A percentile compares a stretch with the other conserved stretches of the same genome.
These are phyloP conservation scores for Pythium insidiosum DNA, from an alignment of 352 stramenopile genomes.

Conservation along the genomic window DNA sequence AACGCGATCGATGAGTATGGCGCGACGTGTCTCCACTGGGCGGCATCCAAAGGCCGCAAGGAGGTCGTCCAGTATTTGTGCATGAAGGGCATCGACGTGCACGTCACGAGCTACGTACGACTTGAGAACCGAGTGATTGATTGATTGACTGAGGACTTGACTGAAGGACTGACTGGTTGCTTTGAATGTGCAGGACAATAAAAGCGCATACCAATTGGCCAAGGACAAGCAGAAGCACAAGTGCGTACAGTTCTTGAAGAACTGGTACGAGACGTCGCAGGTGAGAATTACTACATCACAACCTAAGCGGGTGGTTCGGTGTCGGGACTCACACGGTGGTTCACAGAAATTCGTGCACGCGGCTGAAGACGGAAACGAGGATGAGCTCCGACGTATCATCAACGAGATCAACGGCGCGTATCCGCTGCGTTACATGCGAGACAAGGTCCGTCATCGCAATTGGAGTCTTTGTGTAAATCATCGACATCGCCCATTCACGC, in stretches of 20 bases:
- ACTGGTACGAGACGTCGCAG: constrained; percentile 85
- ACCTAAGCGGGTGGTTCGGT: too few species aligned
- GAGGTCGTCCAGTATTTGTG: constrained; percentile 86
- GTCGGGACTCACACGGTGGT: too few species aligned
- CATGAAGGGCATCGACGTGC: constrained; percentile 85
- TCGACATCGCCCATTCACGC: not conserved
- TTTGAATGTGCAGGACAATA: constrained; percentile 57
- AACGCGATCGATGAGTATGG: constrained; percentile 87
- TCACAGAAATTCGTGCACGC: constrained; percentile 74
- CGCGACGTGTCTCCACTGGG: constrained; percentile 81
- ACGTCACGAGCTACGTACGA: constrained; percentile 85
- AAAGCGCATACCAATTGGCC: constrained; percentile 81
- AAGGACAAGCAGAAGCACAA: constrained; percentile 88
- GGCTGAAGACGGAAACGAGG: constrained; percentile 73
- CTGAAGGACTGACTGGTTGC: not conserved
- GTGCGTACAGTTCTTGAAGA: constrained; percentile 82
- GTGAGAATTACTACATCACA: constrained; percentile 15
- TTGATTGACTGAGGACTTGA: not conserved
- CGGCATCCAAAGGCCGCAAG: constrained; percentile 73
- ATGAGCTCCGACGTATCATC: constrained; percentile 74
- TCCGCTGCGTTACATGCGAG: constrained; percentile 68
- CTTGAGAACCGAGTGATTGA: too few species aligned
- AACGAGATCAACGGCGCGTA: constrained; percentile 72
- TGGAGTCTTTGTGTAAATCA: not conserved
- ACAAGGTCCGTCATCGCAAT: constrained; percentile 46